phyloP scores from a whole-genome alignment of 2,329 filamentous ascomycete genomes.

The Cladosporium cucumerinum region DNA sequence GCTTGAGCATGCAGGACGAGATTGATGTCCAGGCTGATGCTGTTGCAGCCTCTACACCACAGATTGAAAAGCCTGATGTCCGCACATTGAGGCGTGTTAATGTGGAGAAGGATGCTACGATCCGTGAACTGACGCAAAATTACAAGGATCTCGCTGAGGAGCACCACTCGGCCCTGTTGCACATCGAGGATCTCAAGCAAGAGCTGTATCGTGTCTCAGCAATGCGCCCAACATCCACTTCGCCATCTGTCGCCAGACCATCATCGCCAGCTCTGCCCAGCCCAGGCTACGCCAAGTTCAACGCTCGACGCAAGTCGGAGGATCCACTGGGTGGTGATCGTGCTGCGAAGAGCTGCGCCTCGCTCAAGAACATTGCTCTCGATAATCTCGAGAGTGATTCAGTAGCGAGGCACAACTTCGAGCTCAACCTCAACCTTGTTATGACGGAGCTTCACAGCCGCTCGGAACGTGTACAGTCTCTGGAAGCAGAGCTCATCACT shows the following conservation, averaged over 20 bases:
- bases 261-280: conserved; percentile 10
- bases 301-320: conserved; percentile 39
- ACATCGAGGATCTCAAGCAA: conserved; percentile 87
- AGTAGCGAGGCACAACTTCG: conserved; percentile 87
- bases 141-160: conserved; percentile 80
- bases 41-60: background rate
- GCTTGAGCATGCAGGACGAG: conserved; percentile 12
- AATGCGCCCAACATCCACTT: conserved; percentile 22
- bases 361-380: conserved; percentile 79
- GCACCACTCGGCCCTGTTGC: conserved; percentile 76
- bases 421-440: conserved; percentile 83
- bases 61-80: conserved; percentile 58
- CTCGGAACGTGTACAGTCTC: conserved; percentile 82
- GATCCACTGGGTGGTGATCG: conserved; percentile 56
- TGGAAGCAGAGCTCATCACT: conserved; percentile 78
- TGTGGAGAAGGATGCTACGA: conserved; percentile 71
- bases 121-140: conserved; percentile 68
- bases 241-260: conserved; percentile 42
- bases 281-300: conserved; percentile 51
- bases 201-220: conserved; percentile 68
- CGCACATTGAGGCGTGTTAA: conserved; percentile 68
- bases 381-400: conserved; percentile 81
- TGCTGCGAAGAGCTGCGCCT: conserved; percentile 85
- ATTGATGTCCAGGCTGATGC: conserved; percentile 17
- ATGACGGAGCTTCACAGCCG: conserved; percentile 87